phyloP scores from a whole-genome alignment of 371 early-diverging fungal species.

The Syncephalastrum contaminatum region DNA sequence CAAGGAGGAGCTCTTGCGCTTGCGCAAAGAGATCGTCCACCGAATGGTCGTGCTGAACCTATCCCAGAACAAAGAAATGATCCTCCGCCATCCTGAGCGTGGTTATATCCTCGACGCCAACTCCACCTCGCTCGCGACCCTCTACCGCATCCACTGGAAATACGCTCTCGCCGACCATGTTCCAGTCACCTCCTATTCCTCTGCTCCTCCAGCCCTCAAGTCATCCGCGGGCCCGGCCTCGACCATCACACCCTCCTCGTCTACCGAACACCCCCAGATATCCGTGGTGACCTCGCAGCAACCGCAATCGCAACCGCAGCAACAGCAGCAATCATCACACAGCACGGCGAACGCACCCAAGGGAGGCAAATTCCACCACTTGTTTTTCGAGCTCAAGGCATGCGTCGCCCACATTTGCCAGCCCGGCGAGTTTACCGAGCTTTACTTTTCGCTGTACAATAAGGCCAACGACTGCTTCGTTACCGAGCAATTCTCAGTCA shows the following conservation, averaged over 20 bases:
- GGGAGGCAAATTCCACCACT: constrained; percentile 49
- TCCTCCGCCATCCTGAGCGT: constrained; percentile 64
- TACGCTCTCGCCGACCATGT: constrained; percentile 27
- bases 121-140: constrained; percentile 54
- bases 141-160: constrained; percentile 61
- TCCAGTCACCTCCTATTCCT: constrained; percentile 12
- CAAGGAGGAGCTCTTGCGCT: constrained; percentile 55
- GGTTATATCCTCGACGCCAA: constrained; percentile 61
- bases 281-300: background rate
- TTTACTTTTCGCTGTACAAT: constrained; percentile 67
- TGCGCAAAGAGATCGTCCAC: constrained; percentile 60
- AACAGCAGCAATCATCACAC: constrained; percentile 6
- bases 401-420: constrained; percentile 67
- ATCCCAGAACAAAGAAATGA: constrained; percentile 54
- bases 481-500: constrained; percentile 64
- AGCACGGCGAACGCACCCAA: constrained; percentile 12
- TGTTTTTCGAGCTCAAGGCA: constrained; percentile 63
- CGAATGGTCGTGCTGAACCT: constrained; percentile 59
- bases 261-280: background rate
- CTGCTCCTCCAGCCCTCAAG: constrained; percentile 4
- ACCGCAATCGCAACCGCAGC: constrained; percentile 2
- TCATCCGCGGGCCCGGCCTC: constrained; percentile 3
- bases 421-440: constrained; percentile 62
- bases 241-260: background rate
- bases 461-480: constrained; percentile 46